Evolutionary conservation across 1,284 basidiomycete genomes (phyloP).

Genomic region (Limonomyces culmigenus): DNA sequence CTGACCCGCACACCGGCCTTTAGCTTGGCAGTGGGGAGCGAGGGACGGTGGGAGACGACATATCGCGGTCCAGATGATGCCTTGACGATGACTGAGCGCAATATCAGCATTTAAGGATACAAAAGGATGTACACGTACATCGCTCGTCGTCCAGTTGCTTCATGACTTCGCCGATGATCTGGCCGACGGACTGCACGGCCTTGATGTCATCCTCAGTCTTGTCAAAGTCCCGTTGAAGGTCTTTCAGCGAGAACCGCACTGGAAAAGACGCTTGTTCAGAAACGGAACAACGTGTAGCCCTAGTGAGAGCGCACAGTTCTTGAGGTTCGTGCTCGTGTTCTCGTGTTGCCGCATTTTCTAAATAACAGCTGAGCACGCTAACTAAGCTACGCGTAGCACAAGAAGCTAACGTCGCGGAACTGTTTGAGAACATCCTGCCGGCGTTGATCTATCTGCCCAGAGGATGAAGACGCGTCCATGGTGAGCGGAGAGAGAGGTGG

Average conservation of each 20-base stretch:
- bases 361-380: too few species aligned
- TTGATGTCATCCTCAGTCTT: constrained; percentile 99
- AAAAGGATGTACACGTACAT: constrained; percentile 39
- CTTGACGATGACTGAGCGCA: constrained; percentile 83
- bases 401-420: constrained; percentile 39
- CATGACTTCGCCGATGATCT: constrained; percentile 98
- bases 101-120: constrained; percentile 1
- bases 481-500: constrained; percentile 8
- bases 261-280: neutral
- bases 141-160: constrained; percentile 97
- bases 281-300: neutral
- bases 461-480: constrained; percentile 40
- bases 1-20: constrained; percentile 93
- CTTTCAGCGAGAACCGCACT: constrained; percentile 77
- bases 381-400: constrained; percentile 6
- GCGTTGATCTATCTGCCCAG: constrained; percentile 39
- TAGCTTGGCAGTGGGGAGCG: constrained; percentile 83
- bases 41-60: constrained; percentile 94
- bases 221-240: constrained; percentile 78
- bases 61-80: constrained; percentile 97
- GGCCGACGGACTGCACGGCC: constrained; percentile 95
- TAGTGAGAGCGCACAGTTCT: constrained; percentile 49
- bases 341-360: constrained; percentile 92
- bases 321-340: constrained; percentile 65
- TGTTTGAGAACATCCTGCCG: constrained; percentile 46